Conservation (phyloP, 768 basidiomycete species). For the Pluteus cervinus region DNA sequence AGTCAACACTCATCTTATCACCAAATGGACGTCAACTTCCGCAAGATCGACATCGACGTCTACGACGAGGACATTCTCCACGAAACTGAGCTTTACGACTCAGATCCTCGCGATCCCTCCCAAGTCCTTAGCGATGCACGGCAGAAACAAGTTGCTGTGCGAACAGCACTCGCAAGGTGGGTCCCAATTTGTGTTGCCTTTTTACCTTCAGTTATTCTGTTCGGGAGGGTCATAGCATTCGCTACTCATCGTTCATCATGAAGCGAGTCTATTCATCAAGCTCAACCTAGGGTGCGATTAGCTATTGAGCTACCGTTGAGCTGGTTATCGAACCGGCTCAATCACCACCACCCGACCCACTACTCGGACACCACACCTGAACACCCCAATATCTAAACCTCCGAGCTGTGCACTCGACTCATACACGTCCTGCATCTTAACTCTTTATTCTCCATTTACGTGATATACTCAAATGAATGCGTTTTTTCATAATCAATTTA, state of each 20-base stretch:
- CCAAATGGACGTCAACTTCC: constrained; percentile 55
- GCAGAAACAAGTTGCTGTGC: constrained; percentile 64
- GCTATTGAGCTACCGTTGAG: too few relatives aligned
- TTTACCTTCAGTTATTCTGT: too few relatives aligned
- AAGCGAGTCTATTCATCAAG: too few relatives aligned
- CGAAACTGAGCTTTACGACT: constrained; percentile 80
- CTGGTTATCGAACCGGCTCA: too few relatives aligned
- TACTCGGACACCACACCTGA: too few relatives aligned
- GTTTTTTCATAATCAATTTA: constrained; percentile 18
- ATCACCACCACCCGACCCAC: too few relatives aligned
- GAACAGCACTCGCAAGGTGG: constrained; percentile 70
- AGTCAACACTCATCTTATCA: too few relatives aligned
- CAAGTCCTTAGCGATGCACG: constrained; percentile 74
- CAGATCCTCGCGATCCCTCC: constrained; percentile 74
- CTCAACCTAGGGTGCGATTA: too few relatives aligned
- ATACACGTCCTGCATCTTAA: constrained; percentile 1
- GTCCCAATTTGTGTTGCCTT: constrained; percentile 18
- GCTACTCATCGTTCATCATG: neutral
- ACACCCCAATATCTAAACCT: too few relatives aligned
- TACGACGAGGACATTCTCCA: constrained; percentile 89
- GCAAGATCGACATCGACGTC: constrained; percentile 91
- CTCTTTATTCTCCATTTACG: neutral
- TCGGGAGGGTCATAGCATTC: neutral
- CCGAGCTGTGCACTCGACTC: too few relatives aligned
- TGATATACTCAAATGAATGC: neutral